phyloP scores from a whole-genome alignment of 441 rosid genomes.

The Mallotus japonicus region DNA sequence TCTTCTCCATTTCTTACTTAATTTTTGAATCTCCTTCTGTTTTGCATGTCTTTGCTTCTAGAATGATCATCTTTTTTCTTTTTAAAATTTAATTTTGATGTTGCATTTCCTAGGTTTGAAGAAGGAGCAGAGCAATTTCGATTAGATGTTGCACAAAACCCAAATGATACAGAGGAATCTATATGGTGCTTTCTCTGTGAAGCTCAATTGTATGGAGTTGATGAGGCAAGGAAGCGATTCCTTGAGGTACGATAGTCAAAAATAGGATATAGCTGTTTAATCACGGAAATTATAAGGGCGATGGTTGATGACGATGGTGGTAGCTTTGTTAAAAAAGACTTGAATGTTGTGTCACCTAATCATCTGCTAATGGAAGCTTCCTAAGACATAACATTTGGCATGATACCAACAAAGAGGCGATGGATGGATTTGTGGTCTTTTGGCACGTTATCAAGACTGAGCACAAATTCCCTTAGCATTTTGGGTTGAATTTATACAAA shows the following conservation, averaged over 20 bases:
- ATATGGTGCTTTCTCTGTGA: constrained; percentile 94
- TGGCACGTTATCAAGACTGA: neutral
- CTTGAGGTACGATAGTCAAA: constrained; percentile 49
- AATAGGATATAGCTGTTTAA: no score
- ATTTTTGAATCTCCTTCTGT: no score
- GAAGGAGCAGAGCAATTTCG: constrained; percentile 32
- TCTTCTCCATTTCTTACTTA: no score
- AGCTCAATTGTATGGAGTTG: constrained; percentile 62
- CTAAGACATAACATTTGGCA: neutral
- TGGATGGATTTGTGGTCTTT: neutral
- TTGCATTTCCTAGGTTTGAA: constrained; percentile 24
- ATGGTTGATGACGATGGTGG: neutral
- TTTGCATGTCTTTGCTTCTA: no score
- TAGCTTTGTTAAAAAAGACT: neutral
- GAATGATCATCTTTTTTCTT: no score
- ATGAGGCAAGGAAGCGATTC: constrained; percentile 61
- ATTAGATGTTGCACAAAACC: constrained; percentile 83
- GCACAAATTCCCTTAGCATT: neutral
- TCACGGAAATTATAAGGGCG: neutral
- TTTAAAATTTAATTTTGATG: no score
- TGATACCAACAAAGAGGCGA: neutral
- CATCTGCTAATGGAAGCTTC: neutral
- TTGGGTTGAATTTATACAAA: neutral
- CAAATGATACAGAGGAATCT: constrained; percentile 92
- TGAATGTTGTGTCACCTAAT: neutral